Evolutionary conservation across 371 early-diverging fungal genomes (phyloP), one percentile per base, ranked within the genome.

Genomic region (Mortierella polycephala): DNA sequence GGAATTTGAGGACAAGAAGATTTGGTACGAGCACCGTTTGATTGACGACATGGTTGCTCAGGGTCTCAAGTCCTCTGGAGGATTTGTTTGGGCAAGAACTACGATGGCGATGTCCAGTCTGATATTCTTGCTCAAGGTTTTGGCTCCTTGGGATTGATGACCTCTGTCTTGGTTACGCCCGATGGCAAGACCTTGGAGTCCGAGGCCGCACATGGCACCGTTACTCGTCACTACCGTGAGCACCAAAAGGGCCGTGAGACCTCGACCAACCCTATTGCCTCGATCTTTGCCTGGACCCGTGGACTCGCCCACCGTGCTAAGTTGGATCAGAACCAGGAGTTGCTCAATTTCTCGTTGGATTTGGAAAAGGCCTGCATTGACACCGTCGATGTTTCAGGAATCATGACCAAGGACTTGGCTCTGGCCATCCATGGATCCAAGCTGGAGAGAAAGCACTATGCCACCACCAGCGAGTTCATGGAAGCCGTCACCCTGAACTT

Each of bases 31-130:
- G 84, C 98, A 98, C 85, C 92, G 95, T 61, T 86, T 98, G 62
- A 97, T 98, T 73, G 99, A 98, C 82, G 99, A 98, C 81, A 96
- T 98, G 96, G 98, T 98, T 69, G 99, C 99, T 51, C 97, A 97
- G 83, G 94, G 92, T 50, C 85, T 98, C 82, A 98, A 98, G 87
- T 95, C 96, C 50, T 85, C 89, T 54, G 99, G 99, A 66, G 96
- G 95, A 66, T 97, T 96, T 74, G 92, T 98, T 42, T 96, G 97
- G 94, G 98, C 98, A 97, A 97, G 89, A 98, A 98, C 90, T 96
- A 96, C 81, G 96, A 96, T 75, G 97, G 97, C 79, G 94, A 96
- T 83, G 94, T 95, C 52, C 94, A 96, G 82, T 96, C 96, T 37
- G 98, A 98, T 83, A 91, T 96, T 67, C 81, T 98, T 51, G 98